Base-by-base conservation (phyloP, 2,329 filamentous ascomycete genomes). In the Trichoderma polysporum region DNA sequence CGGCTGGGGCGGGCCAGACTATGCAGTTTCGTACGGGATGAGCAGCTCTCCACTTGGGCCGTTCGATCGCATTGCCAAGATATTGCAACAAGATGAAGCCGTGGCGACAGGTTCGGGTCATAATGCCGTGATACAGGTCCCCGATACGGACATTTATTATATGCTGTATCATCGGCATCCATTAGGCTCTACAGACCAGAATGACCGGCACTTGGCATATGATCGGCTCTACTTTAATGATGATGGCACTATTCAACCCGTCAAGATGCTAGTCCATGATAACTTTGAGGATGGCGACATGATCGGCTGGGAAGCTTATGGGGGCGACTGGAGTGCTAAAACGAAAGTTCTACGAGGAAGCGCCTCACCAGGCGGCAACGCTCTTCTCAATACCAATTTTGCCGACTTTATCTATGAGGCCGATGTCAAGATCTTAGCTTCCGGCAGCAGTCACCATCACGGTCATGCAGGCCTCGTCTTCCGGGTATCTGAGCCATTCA, bases 171-270 rank as follows among this genome's bases (percentile, higher is more conserved):
- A 84, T 70, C 81, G 82, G 1, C 73, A 73, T 35, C 79, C 78
- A 8, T 76, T 82, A 2, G 78, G 79, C 67, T 80, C 83, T 54
- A 78, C 76, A 1, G 77, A 79, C 63, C 78, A 78, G 37, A 82
- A 84, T 68, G 80, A 84, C 71, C 80, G 82, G 2, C 78, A 80
- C 17, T 73, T 81, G 2, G 81, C 81, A 37, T 83, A 84, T 60
- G 82, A 84, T 70, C 78, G 81, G 17, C 81, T 85, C 76, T 76
- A 79, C 68, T 84, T 84, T 68, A 77, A 81, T 67, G 74, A 76
- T 1, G 73, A 80, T 35, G 81, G 79, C 19, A 80, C 77, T 41
- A 83, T 84, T 47, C 70, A 75, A 52, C 77, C 77, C 0, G 75
- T 85, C 4, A 74, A 72, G 47, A 84, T 85, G 80, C 73, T 80